Evolutionary conservation across 2,329 filamentous ascomycete species (phyloP).

Genomic region (Fusarium humuli): DNA sequence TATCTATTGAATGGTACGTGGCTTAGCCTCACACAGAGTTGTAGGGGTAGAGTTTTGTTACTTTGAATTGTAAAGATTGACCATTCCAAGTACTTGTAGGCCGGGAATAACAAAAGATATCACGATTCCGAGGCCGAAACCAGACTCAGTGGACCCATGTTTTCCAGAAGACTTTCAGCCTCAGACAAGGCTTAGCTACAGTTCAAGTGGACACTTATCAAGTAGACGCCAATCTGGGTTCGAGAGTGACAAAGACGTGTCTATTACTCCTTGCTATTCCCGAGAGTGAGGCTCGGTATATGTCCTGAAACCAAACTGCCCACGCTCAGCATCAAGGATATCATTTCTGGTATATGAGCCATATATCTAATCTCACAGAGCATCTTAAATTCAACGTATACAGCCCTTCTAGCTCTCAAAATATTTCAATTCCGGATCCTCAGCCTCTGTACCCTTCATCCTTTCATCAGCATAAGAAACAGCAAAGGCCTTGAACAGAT

Average conservation of each 20-base stretch:
- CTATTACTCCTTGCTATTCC: neutral
- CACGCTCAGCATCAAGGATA: neutral
- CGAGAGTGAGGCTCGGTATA: neutral
- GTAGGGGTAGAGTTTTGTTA: accelerated
- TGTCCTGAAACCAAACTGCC: neutral
- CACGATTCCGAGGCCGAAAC: neutral
- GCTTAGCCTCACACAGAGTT: neutral
- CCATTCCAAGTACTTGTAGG: neutral
- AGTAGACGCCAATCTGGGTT: neutral
- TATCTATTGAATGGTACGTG: accelerated
- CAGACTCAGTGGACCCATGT: neutral
- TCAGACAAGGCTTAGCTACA: neutral
- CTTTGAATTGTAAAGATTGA: accelerated
- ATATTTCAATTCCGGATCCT: conserved; percentile 24
- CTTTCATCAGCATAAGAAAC: conserved; percentile 48
- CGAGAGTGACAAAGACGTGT: neutral
- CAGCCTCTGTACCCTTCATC: conserved; percentile 31
- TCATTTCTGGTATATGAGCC: neutral
- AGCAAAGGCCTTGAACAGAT: conserved; percentile 45
- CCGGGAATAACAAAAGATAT: neutral
- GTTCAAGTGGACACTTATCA: neutral
- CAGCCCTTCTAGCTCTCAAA: neutral
- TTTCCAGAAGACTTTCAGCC: neutral
- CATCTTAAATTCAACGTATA: neutral
- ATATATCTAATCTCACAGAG: neutral